phyloP scores from a whole-genome alignment of 169 alveolate species.

The Neospora caninum region DNA sequence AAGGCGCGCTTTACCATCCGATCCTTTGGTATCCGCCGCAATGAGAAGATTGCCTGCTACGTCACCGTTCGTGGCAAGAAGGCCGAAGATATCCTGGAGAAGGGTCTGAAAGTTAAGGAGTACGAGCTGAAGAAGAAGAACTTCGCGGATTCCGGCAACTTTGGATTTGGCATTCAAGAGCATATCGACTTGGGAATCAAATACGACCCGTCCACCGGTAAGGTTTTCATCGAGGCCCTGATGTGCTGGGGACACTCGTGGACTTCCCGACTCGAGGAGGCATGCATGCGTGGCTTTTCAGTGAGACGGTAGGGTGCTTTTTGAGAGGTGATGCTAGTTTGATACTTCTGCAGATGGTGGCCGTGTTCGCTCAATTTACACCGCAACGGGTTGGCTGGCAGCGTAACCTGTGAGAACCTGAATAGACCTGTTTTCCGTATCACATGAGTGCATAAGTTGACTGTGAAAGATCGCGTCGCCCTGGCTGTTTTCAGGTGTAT shows the following conservation, averaged over 20 bases:
- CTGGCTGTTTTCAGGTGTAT: too few relatives aligned
- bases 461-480: too few relatives aligned
- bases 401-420: too few relatives aligned
- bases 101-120: conserved; percentile 99
- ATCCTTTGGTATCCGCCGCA: conserved; percentile 98
- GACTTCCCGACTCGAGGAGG: background rate
- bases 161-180: conserved; percentile 99
- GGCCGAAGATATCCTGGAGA: conserved; percentile 98
- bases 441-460: too few relatives aligned
- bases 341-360: too few relatives aligned
- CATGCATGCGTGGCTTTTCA: too few relatives aligned
- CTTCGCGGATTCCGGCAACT: conserved; percentile 97
- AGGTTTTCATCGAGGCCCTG: background rate
- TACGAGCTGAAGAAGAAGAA: conserved; percentile 96
- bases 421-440: too few relatives aligned
- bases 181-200: conserved; percentile 99
- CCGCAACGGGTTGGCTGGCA: too few relatives aligned
- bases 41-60: conserved; percentile 98
- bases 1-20: conserved; percentile 96
- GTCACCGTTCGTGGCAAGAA: conserved; percentile 99
- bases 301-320: too few relatives aligned
- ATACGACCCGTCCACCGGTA: conserved; percentile 99
- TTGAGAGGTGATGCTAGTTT: too few relatives aligned
- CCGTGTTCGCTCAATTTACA: too few relatives aligned
- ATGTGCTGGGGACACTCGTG: background rate